Conservation (phyloP, 129 eudicot species). For the Chrysanthemum makinoi region DNA sequence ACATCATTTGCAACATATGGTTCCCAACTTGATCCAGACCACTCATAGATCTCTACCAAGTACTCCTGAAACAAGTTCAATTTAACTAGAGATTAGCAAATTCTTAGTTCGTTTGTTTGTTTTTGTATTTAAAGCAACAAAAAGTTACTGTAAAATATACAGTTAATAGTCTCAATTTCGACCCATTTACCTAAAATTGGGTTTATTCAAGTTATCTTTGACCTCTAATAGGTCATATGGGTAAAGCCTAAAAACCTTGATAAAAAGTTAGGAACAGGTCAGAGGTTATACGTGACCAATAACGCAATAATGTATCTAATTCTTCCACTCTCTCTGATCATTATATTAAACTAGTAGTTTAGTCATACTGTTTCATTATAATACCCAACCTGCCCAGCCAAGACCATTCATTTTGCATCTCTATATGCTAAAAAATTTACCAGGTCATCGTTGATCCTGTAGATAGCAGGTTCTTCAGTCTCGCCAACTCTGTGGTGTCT, state of each 20-base stretch:
- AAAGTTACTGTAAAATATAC: too few relatives aligned
- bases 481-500: conserved; percentile 87
- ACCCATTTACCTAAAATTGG: conserved; percentile 1
- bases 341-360: too few relatives aligned
- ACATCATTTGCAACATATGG: conserved; percentile 91
- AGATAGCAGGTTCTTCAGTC: conserved; percentile 79
- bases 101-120: neutral
- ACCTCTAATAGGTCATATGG: neutral
- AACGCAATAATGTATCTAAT: too few relatives aligned
- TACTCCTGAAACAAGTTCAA: conserved; percentile 56
- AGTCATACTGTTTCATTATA: too few relatives aligned
- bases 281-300: too few relatives aligned
- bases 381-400: too few relatives aligned
- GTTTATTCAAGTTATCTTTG: neutral
- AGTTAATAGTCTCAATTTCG: neutral
- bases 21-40: conserved; percentile 90
- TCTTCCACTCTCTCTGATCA: too few relatives aligned
- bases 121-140: too few relatives aligned
- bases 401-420: neutral
- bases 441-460: conserved; percentile 92
- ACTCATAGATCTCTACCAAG: conserved; percentile 76
- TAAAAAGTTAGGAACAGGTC: too few relatives aligned
- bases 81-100: conserved; percentile 13
- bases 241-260: too few relatives aligned
- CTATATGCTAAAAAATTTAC: conserved; percentile 29